Evolutionary conservation across 495 filamentous ascomycete genomes (phyloP).

Genomic region (Lophium mytilinum): DNA sequence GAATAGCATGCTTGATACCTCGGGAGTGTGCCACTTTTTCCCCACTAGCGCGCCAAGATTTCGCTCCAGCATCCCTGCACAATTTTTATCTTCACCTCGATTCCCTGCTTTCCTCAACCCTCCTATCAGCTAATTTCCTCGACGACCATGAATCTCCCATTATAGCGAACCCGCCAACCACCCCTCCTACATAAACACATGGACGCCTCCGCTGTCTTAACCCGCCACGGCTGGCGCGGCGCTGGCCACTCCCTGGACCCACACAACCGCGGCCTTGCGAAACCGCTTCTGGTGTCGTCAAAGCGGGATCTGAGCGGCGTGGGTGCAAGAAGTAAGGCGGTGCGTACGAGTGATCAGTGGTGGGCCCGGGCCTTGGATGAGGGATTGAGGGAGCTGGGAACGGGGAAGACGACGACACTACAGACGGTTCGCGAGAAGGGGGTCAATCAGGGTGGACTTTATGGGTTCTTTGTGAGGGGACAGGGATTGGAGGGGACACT

Average conservation of each 20-base stretch:
- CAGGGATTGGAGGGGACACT: constrained; percentile 63
- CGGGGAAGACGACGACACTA: constrained; percentile 28
- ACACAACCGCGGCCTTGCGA: constrained; percentile 30
- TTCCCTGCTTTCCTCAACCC: neutral
- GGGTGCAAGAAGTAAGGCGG: constrained; percentile 30
- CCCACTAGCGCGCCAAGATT: too few species aligned
- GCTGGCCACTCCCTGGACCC: constrained; percentile 35
- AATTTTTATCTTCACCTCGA: constrained; percentile 2
- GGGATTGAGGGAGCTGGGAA: constrained; percentile 33
- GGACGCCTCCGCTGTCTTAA: constrained; percentile 33
- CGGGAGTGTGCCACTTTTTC: too few species aligned
- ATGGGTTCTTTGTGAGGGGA: constrained; percentile 73
- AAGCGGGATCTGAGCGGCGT: constrained; percentile 35
- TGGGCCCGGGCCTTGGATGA: constrained; percentile 37
- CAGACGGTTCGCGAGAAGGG: constrained; percentile 28
- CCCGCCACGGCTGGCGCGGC: constrained; percentile 35
- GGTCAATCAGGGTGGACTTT: constrained; percentile 50
- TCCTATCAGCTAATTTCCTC: neutral
- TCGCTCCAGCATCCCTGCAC: constrained; percentile 3
- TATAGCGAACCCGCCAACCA: neutral
- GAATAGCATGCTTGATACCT: too few species aligned
- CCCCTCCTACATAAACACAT: constrained; percentile 25
- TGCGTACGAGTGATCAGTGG: constrained; percentile 34
- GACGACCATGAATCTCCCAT: neutral
- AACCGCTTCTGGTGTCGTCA: constrained; percentile 32